A percentile compares a stretch with the other conserved stretches of the same genome.
Conservation (phyloP, 768 basidiomycete species). For the Hygrophoropsis aurantiaca region DNA sequence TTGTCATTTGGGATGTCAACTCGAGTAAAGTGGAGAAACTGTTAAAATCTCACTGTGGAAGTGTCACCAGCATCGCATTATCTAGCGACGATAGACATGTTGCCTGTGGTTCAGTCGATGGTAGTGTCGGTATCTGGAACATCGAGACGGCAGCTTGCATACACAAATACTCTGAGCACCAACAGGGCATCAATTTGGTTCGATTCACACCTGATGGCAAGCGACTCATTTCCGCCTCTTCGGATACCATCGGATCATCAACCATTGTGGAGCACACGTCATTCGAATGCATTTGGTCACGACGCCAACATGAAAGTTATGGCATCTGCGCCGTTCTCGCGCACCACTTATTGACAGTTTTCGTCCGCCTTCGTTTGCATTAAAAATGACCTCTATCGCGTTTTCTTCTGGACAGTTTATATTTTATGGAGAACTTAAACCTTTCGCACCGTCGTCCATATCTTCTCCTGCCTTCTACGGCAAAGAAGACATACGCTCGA, state of each 20-base stretch:
- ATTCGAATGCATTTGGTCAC: constrained; percentile 1
- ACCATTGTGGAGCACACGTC: constrained; percentile 4
- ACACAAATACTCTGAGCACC: constrained; percentile 10
- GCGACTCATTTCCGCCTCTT: constrained; percentile 7
- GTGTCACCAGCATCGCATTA: constrained; percentile 17
- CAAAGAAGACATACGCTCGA: background rate
- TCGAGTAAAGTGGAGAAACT: constrained; percentile 11
- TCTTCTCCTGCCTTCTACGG: too few relatives aligned
- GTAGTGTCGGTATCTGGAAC: constrained; percentile 23
- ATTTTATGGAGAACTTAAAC: background rate
- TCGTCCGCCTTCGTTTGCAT: constrained; percentile 10
- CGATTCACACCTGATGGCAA: constrained; percentile 13
- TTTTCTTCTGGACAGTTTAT: background rate
- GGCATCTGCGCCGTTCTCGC: constrained; percentile 7
- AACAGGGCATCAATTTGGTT: constrained; percentile 12
- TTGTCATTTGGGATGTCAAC: constrained; percentile 23
- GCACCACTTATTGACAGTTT: constrained; percentile 1
- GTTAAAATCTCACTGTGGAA: constrained; percentile 18
- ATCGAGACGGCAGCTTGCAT: constrained; percentile 12
- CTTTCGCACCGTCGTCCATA: background rate
- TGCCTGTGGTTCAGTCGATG: constrained; percentile 24
- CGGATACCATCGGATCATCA: constrained; percentile 6
- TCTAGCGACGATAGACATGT: constrained; percentile 13
- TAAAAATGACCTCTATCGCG: too few relatives aligned
- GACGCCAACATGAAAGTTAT: background rate